A percentile compares a stretch with the other conserved stretches of the same genome.
Conservation (phyloP, 2,329 filamentous ascomycete species). For the Monosporascus sp. region DNA sequence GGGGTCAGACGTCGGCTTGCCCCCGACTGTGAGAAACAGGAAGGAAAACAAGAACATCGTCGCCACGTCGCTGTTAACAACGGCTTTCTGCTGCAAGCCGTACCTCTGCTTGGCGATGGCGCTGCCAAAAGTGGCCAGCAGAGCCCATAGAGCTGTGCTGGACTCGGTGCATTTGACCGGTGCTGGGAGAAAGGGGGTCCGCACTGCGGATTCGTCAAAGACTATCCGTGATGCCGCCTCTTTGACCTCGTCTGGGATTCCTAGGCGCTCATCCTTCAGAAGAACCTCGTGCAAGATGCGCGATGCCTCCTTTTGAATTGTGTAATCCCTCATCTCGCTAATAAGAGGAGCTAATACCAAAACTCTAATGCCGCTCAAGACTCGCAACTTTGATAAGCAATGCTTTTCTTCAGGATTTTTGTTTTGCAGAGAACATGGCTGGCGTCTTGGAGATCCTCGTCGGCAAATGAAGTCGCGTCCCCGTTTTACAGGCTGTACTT, state of each 20-base stretch:
- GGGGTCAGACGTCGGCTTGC: conserved; percentile 14
- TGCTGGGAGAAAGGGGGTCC: conserved; percentile 20
- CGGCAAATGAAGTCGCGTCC: neutral
- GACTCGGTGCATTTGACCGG: conserved; percentile 25
- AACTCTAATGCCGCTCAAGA: too few species aligned
- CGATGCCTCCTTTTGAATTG: conserved; percentile 23
- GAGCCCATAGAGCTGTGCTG: conserved; percentile 25
- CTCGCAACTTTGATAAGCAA: too few species aligned
- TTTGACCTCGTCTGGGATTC: conserved; percentile 17
- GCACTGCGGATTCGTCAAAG: conserved; percentile 18
- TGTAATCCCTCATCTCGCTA: conserved; percentile 9
- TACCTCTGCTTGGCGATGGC: conserved; percentile 17
- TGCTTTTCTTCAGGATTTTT: too few species aligned
- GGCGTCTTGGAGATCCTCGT: too few species aligned
- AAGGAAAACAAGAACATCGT: conserved; percentile 25
- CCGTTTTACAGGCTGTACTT: neutral
- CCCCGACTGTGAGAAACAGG: conserved; percentile 18
- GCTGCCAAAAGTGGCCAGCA: conserved; percentile 24
- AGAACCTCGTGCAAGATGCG: conserved; percentile 22
- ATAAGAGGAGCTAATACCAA: neutral
- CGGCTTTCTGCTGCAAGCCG: conserved; percentile 13
- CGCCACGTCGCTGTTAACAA: conserved; percentile 23
- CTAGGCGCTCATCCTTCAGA: conserved; percentile 18
- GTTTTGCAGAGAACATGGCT: too few species aligned
- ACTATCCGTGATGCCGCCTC: conserved; percentile 14